A percentile compares a stretch with the other conserved stretches of the same genome.
Conservation (phyloP, 2,329 filamentous ascomycete species). For the Colletotrichum liaoningense region DNA sequence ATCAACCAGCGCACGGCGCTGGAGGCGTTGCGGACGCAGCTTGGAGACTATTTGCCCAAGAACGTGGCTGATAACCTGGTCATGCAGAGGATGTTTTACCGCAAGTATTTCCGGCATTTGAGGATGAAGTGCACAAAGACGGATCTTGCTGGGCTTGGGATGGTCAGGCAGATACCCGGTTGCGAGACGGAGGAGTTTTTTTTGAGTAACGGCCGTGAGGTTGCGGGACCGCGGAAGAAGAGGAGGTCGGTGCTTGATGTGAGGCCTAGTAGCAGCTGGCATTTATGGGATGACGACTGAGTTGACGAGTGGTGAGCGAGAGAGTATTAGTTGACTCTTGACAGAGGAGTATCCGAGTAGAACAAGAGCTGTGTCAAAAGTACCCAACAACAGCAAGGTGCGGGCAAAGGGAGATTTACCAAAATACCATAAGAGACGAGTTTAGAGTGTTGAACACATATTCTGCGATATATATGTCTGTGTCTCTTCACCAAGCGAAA, state of each 20-base stretch:
- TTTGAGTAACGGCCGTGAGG: constrained; percentile 30
- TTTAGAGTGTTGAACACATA: background rate
- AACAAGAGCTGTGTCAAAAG: background rate
- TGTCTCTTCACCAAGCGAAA: background rate
- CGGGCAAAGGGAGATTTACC: background rate
- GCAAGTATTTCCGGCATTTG: constrained; percentile 35
- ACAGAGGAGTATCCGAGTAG: background rate
- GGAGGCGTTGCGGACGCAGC: constrained; percentile 14
- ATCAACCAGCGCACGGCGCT: constrained; percentile 28
- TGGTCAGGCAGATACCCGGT: constrained; percentile 28
- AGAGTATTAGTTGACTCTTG: background rate
- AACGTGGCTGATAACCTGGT: constrained; percentile 17
- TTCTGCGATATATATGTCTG: background rate
- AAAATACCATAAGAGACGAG: background rate
- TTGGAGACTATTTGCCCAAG: constrained; percentile 23
- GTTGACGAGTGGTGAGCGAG: background rate
- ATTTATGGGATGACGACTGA: constrained; percentile 32
- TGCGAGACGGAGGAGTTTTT: constrained; percentile 33
- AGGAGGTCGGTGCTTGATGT: constrained; percentile 19
- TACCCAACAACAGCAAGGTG: background rate
- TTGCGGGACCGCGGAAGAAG: constrained; percentile 21
- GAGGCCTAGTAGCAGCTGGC: constrained; percentile 31
- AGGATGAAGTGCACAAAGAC: constrained; percentile 35
- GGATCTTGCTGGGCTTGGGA: constrained; percentile 31
- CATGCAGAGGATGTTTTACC: constrained; percentile 36